Evolutionary conservation across 116 monocot genomes (phyloP), one percentile per base, ranked within the genome.

Genomic region (Posidonia oceanica): DNA sequence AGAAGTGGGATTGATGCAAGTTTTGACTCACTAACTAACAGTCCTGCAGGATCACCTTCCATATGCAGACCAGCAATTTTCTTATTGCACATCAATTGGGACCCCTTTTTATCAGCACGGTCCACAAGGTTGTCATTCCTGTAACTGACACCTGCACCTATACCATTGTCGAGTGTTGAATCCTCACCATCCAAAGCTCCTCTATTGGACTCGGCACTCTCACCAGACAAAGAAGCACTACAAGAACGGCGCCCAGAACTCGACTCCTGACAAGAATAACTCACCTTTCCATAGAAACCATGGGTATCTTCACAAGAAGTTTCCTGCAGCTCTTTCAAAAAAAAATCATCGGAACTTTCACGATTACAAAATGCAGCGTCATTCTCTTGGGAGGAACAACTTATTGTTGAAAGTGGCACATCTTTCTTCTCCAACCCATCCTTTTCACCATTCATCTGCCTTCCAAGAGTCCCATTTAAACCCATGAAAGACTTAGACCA

Each of bases 21-120:
- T 5, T 77, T 60, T 6, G 52, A 72, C 72, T 78, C 69, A 61
- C 39, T 64, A 65, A 5, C 21, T 36, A 65, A 16, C 36, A 52
- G 0, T 13, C 64, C 61, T 29, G 52, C 23, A 57, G 57, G 14
- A 60, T 14, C 58, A 14, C 23, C 75, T 7, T 61, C 59, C 41
- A 42, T n/a, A 40, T 7, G 48, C 48, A 17, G 2, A 40, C 15
- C 22, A 39, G n/a, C 5, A 54, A 44, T 36, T 7, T 67, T 44
- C 21, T 41, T 38, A 39, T 22, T 17, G 22, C 64, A n/a, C 13
- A 52, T 39, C 53, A 53, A 15, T 3, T 63, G 52, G 62, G 11
- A 2, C 18, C 54, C 63, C 18, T 63, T 61, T 40, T 41, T 62
- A 70, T 29, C 4, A 54, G n/a, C 54, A 39, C 14, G 4, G 62